These are phyloP conservation scores for Astraeus odoratus DNA, from an alignment of 768 basidiomycete species.

Conservation along the genomic window DNA sequence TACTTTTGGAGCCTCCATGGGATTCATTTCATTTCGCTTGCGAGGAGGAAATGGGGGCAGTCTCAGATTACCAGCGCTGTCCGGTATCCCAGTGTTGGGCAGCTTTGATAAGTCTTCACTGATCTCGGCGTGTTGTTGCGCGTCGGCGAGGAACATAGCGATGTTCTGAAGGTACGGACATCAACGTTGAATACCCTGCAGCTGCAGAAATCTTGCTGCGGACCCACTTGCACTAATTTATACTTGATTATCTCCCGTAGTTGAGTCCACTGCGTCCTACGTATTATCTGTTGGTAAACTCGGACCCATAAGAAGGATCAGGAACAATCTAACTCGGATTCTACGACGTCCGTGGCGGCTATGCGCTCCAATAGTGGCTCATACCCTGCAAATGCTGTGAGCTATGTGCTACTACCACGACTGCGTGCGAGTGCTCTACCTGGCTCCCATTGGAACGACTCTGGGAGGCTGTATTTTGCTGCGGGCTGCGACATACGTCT, in stretches of 20 bases:
- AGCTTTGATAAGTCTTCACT: conserved; percentile 36
- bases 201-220: background rate
- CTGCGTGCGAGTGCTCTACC: conserved; percentile 28
- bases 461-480: conserved; percentile 10
- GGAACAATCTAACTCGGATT: conserved; percentile 36
- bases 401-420: conserved; percentile 1
- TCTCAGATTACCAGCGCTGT: conserved; percentile 51
- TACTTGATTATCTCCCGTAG: conserved; percentile 68
- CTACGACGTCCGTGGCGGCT: conserved; percentile 56
- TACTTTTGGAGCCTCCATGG: conserved; percentile 47
- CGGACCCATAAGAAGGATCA: conserved; percentile 5
- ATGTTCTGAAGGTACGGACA: conserved; percentile 37
- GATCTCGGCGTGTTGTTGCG: conserved; percentile 27
- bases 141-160: conserved; percentile 37
- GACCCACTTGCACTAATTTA: conserved; percentile 57
- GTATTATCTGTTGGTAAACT: conserved; percentile 6
- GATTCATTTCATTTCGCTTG: conserved; percentile 40
- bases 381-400: conserved; percentile 39
- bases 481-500: conserved; percentile 8
- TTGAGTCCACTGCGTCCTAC: conserved; percentile 61
- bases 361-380: conserved; percentile 52
- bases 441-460: conserved; percentile 43
- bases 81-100: conserved; percentile 22
- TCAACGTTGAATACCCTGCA: background rate
- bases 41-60: conserved; percentile 70